Evolutionary conservation across 164 flowering plant species (phyloP).

Genomic region (Buxus sempervirens): DNA sequence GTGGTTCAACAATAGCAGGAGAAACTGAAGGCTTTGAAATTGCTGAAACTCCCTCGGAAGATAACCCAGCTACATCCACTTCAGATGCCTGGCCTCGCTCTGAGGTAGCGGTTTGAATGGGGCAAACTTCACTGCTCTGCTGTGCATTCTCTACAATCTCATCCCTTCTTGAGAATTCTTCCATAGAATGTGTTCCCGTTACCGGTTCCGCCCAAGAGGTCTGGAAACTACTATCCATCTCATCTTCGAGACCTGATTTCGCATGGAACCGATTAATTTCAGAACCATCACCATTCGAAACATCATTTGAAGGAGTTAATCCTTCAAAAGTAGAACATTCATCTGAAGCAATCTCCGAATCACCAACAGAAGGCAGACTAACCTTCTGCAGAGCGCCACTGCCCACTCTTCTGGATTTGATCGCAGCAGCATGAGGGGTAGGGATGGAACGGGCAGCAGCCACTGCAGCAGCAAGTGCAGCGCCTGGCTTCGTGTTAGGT

Average conservation of each 20-base stretch:
- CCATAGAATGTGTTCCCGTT: conserved; percentile 1
- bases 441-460: conserved; percentile 84
- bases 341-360: conserved; percentile 12
- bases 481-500: conserved; percentile 82
- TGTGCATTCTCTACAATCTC: conserved; percentile 11
- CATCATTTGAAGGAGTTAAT: conserved; percentile 2
- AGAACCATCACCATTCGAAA: conserved; percentile 9
- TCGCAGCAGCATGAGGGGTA: conserved; percentile 79
- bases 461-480: conserved; percentile 95
- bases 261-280: conserved; percentile 8
- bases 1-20: neutral
- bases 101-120: neutral
- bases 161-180: neutral
- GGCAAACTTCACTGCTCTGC: conserved; percentile 4
- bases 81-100: conserved; percentile 11
- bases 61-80: conserved; percentile 8
- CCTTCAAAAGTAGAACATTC: conserved; percentile 8
- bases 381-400: conserved; percentile 7
- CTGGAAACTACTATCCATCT: neutral
- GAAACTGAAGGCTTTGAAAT: conserved; percentile 4
- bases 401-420: conserved; percentile 65
- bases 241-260: conserved; percentile 8
- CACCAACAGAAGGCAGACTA: neutral
- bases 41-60: conserved; percentile 8
- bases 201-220: conserved; percentile 6